Base-by-base conservation (phyloP, 176 grass and related monocot species). In the Otatea glauca region DNA sequence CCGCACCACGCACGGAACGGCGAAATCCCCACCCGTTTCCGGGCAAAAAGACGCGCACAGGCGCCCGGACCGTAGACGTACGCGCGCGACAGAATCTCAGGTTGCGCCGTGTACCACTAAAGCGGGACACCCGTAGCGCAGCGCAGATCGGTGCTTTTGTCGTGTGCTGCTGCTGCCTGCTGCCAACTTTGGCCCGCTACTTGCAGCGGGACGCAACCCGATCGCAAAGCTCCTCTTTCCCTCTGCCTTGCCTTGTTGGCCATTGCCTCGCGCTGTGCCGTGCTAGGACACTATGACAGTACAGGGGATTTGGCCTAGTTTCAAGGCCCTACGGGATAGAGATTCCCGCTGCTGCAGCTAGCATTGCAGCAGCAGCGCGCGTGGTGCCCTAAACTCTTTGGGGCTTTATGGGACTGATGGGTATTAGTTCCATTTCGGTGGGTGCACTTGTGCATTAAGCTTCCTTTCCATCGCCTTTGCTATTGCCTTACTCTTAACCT, bases 291-390 rank as follows among this genome's bases (percentile, higher is more conserved):
- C 34, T 24, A 24, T 32, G 21, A 20, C n/a, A n/a, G n/a, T n/a
- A n/a, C n/a, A n/a, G n/a, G 75, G 87, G 87, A 89, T 85, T 89
- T 80, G 87, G 87, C 82, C 81, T 89, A 88, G 18, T 25, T 53
- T 14, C 12, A 17, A 85, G 6, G 69, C 49, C n/a, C 59, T 50
- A 68, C n/a, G 65, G 4, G 70, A 24, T 58, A 34, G n/a, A 55
- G 44, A 89, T 89, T 89, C 76, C 17, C 59, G 18, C 27, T 67
- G 77, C 61, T 65, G 14, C 76, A 1, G 61, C 47, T 27, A 24
- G 20, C 42, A 2, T 21, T 5, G 35, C 16, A 37, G 55, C 34
- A 42, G 20, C 50, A n/a, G 16, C 13, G 24, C 29, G 71, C 58
- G 60, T 12, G 67, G 87, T 76, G 63, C 82, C 41, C 82, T 80